Evolutionary conservation across 768 basidiomycete species (phyloP).

Genomic region (Zangia roseola): DNA sequence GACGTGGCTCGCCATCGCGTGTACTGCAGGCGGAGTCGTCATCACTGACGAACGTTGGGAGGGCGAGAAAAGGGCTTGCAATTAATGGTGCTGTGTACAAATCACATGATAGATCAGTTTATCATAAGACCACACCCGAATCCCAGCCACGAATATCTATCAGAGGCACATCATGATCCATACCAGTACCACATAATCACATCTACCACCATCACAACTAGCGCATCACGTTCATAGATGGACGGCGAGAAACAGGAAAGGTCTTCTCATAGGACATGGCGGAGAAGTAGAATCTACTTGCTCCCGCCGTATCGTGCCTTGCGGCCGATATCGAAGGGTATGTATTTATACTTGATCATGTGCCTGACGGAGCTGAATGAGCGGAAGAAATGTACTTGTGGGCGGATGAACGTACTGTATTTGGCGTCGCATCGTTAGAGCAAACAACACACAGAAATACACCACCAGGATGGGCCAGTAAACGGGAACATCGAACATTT

Average conservation of each 20-base stretch:
- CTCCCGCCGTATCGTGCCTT: slow-evolving; percentile 80
- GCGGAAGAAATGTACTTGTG: not conserved
- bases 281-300: slow-evolving; percentile 34
- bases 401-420: slow-evolving; percentile 69
- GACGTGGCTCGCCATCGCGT: slow-evolving; percentile 40
- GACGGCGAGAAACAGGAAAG: slow-evolving; percentile 4
- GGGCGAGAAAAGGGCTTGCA: not conserved
- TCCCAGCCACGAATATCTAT: slow-evolving; percentile 3
- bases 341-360: slow-evolving; percentile 98
- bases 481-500: slow-evolving; percentile 92
- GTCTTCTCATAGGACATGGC: slow-evolving; percentile 3
- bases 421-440: slow-evolving; percentile 93
- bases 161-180: slow-evolving; percentile 23
- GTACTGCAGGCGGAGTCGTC: slow-evolving; percentile 34
- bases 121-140: not conserved
- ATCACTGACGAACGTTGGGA: slow-evolving; percentile 7
- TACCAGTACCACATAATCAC: slow-evolving; percentile 23
- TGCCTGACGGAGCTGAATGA: slow-evolving; percentile 54
- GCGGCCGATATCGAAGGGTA: slow-evolving; percentile 93
- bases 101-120: slow-evolving; percentile 15
- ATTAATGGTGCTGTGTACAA: not conserved
- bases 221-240: slow-evolving; percentile 11
- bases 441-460: slow-evolving; percentile 95
- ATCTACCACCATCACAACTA: slow-evolving; percentile 19
- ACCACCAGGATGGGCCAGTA: slow-evolving; percentile 99